Evolutionary conservation across 1,284 basidiomycete species (phyloP).

Genomic region (Xanthoconium separans): DNA sequence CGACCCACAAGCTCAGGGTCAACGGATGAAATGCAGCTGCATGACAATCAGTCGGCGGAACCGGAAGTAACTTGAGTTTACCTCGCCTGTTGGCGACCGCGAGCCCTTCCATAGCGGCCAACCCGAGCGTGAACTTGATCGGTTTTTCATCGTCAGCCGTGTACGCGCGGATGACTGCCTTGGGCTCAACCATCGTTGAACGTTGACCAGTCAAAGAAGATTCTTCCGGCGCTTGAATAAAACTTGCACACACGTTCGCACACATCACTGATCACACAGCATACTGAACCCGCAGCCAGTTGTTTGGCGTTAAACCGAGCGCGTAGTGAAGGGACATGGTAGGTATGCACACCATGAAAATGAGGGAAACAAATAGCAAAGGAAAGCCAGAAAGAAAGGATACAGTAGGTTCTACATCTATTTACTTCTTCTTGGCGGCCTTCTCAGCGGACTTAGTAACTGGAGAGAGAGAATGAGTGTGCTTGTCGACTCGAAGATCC

Average conservation of each 20-base stretch:
- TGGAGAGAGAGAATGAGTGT: slow-evolving; percentile 34
- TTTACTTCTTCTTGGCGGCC: slow-evolving; percentile 95
- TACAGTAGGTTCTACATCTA: slow-evolving; percentile 70
- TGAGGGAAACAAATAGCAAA: slow-evolving; percentile 31
- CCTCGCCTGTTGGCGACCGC: slow-evolving; percentile 67
- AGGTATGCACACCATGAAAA: slow-evolving; percentile 48
- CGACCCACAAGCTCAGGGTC: slow-evolving; percentile 58
- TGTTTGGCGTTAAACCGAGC: slow-evolving; percentile 25
- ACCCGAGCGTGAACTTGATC: slow-evolving; percentile 65
- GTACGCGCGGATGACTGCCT: slow-evolving; percentile 57
- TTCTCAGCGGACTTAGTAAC: slow-evolving; percentile 97
- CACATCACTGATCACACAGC: too few species aligned
- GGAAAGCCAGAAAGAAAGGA: slow-evolving; percentile 45
- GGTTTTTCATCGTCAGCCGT: slow-evolving; percentile 51
- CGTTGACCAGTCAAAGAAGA: neutral
- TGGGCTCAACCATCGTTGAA: slow-evolving; percentile 27
- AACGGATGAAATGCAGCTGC: slow-evolving; percentile 63
- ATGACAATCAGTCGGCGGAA: neutral
- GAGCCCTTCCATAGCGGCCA: slow-evolving; percentile 69
- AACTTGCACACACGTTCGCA: neutral
- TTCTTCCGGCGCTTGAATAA: neutral
- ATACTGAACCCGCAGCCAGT: neutral
- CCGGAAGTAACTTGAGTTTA: slow-evolving; percentile 28
- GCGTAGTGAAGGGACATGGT: slow-evolving; percentile 10
- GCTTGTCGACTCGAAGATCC: slow-evolving; percentile 10